phyloP scores from a whole-genome alignment of 257 asterid species.

The Cruciata laevipes region DNA sequence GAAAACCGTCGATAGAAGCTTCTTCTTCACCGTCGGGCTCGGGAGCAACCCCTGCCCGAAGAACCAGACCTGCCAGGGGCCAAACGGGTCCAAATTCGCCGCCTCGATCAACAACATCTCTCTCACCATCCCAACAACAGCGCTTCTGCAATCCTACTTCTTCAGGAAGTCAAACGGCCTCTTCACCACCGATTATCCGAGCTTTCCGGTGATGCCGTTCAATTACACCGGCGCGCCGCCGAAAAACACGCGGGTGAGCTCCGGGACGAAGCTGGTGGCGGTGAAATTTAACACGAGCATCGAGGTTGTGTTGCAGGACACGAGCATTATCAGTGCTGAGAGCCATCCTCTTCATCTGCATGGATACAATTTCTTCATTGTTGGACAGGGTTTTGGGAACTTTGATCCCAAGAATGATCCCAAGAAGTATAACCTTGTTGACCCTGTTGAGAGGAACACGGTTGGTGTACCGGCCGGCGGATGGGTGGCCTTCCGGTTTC shows the following conservation, averaged over 20 bases:
- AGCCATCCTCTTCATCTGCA: constrained; percentile 75
- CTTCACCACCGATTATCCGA: constrained; percentile 43
- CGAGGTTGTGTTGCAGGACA: constrained; percentile 56
- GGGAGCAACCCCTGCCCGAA: constrained; percentile 38
- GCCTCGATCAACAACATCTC: constrained; percentile 57
- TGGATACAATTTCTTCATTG: constrained; percentile 46
- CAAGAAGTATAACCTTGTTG: constrained; percentile 46
- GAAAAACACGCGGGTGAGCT: constrained; percentile 35
- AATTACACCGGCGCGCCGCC: constrained; percentile 65
- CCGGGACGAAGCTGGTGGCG: constrained; percentile 49
- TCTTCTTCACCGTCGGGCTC: constrained; percentile 33
- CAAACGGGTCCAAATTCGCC: constrained; percentile 50
- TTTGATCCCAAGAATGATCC: constrained; percentile 45
- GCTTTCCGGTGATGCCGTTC: constrained; percentile 30
- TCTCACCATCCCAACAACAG: constrained; percentile 35
- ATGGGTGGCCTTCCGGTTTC: constrained; percentile 65
- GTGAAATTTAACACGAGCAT: constrained; percentile 41
- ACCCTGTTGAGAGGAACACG: constrained; percentile 63
- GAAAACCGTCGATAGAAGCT: constrained; percentile 25
- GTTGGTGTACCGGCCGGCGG: constrained; percentile 56
- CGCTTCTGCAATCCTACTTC: constrained; percentile 48
- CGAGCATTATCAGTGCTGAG: constrained; percentile 62
- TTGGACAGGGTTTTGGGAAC: constrained; percentile 67
- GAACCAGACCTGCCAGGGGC: constrained; percentile 62
- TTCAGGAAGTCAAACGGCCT: constrained; percentile 30